A percentile compares a stretch with the other conserved stretches of the same genome.
Evolutionary conservation across 2,329 filamentous ascomycete genomes (phyloP).

Genomic region (Paradendryphiella salina): DNA sequence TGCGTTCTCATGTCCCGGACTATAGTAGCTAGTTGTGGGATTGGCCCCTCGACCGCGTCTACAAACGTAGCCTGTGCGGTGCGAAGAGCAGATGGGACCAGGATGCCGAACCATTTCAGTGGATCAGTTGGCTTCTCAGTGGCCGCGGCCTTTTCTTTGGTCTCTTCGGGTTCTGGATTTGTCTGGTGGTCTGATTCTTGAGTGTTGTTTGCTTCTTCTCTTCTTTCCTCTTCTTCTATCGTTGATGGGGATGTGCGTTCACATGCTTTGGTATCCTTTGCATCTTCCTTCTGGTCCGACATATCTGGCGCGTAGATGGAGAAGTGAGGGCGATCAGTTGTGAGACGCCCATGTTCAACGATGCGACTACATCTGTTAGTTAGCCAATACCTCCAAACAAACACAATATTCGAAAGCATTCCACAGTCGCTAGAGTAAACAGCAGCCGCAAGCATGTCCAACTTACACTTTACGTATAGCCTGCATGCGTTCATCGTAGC

Average conservation of each 20-base stretch:
- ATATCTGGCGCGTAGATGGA: not conserved
- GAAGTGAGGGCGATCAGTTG: constrained; percentile 8
- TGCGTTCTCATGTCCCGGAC: constrained; percentile 64
- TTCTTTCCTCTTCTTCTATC: not conserved
- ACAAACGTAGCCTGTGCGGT: constrained; percentile 64
- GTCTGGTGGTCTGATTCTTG: not conserved
- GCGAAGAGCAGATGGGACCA: constrained; percentile 54
- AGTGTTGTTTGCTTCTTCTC: not conserved
- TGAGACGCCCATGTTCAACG: constrained; percentile 15
- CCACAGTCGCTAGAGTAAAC: not conserved
- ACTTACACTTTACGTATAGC: constrained; percentile 57
- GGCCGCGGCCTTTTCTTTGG: constrained; percentile 2
- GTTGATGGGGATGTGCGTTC: not conserved
- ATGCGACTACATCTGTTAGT: constrained; percentile 3
- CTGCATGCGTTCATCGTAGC: constrained; percentile 75
- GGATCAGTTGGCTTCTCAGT: constrained; percentile 53
- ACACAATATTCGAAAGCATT: not conserved
- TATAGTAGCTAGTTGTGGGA: constrained; percentile 63
- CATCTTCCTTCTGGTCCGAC: not conserved
- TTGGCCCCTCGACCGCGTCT: constrained; percentile 58
- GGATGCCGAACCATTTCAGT: constrained; percentile 59
- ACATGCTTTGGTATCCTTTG: not conserved
- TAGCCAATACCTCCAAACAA: not conserved
- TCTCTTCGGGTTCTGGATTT: not conserved
- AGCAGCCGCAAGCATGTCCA: too few relatives aligned